These are phyloP conservation scores for Penicillium cinerascens DNA, from an alignment of 495 filamentous ascomycete species.

Conservation along the genomic window DNA sequence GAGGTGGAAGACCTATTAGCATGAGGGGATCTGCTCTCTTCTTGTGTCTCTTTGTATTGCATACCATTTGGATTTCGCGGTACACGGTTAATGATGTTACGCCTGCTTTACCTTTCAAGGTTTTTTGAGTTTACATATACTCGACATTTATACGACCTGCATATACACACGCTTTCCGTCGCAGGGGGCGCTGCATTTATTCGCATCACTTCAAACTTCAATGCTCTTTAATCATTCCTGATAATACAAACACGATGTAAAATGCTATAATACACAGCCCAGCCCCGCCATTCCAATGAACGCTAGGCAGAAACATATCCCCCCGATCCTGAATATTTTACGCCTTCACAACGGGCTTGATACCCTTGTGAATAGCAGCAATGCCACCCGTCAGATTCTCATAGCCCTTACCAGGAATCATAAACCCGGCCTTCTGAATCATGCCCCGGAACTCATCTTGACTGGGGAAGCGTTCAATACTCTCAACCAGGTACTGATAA, in stretches of 20 bases:
- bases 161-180: neutral
- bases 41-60: constrained; percentile 7
- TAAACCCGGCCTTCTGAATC: constrained; percentile 86
- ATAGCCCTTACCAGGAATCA: constrained; percentile 74
- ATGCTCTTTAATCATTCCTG: neutral
- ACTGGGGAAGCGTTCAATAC: constrained; percentile 87
- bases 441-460: constrained; percentile 81
- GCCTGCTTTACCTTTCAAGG: constrained; percentile 7
- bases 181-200: neutral
- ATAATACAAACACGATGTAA: neutral
- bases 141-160: neutral
- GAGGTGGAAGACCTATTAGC: constrained; percentile 36
- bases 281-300: neutral
- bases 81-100: constrained; percentile 20
- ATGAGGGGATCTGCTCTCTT: neutral
- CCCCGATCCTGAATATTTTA: neutral
- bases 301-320: neutral
- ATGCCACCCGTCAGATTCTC: constrained; percentile 89
- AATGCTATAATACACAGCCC: neutral
- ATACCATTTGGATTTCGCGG: constrained; percentile 8
- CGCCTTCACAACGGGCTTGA: constrained; percentile 65
- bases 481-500: constrained; percentile 98
- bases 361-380: constrained; percentile 92
- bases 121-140: constrained; percentile 1
- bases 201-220: neutral